Evolutionary conservation across 768 basidiomycete species (phyloP).

Genomic region (Leccinum arenicola): DNA sequence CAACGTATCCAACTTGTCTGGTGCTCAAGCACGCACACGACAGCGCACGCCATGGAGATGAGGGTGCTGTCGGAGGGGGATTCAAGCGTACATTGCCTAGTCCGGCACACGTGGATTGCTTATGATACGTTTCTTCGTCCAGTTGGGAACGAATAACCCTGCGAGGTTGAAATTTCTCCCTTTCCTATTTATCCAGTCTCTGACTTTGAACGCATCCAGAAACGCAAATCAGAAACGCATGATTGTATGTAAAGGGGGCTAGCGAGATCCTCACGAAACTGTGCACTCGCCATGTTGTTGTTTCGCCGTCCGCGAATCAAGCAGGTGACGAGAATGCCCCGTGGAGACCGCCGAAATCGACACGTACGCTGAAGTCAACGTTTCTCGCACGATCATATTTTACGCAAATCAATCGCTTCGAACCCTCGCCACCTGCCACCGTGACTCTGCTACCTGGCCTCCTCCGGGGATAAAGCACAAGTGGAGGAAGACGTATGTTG

Average conservation of each 20-base stretch:
- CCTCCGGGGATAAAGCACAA: conserved; percentile 45
- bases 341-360: conserved; percentile 65
- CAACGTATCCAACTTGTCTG: conserved; percentile 72
- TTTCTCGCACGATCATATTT: conserved; percentile 91
- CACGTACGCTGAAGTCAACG: conserved; percentile 71
- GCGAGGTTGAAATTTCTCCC: conserved; percentile 39
- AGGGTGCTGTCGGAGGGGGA: conserved; percentile 27
- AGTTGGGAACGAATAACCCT: conserved; percentile 64
- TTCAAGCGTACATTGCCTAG: conserved; percentile 7
- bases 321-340: conserved; percentile 20
- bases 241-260: conserved; percentile 89
- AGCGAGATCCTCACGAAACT: conserved; percentile 86
- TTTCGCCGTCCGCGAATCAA: conserved; percentile 33
- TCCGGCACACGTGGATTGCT: conserved; percentile 79
- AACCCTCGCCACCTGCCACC: conserved; percentile 92
- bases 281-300: conserved; percentile 72
- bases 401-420: conserved; percentile 96
- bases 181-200: neutral
- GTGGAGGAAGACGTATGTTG: conserved; percentile 56
- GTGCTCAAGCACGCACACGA: conserved; percentile 40
- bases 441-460: conserved; percentile 86
- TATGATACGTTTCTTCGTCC: conserved; percentile 94
- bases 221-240: conserved; percentile 78
- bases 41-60: conserved; percentile 12
- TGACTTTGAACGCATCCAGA: conserved; percentile 33